Base-by-base conservation (phyloP, 2,329 filamentous ascomycete genomes). In the Trichophyton schoenleinii region DNA sequence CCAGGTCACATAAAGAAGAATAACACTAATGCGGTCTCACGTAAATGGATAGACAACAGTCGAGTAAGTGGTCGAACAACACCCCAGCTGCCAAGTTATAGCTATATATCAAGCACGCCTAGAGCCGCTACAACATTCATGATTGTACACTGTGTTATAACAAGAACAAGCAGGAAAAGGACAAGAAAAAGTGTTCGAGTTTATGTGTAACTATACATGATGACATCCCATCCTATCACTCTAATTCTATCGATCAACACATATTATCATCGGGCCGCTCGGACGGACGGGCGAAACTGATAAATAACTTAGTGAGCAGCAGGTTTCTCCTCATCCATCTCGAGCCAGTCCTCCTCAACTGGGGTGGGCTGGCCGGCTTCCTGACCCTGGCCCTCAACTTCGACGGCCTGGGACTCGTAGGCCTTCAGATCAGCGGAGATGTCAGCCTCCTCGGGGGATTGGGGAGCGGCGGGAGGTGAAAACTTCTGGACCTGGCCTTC, bases 401-500 rank as follows among this genome's bases (percentile, higher is more conserved):
- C 94, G 68, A 96, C 91, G 70, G 87, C 83, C 82, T 95, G 90
- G 74, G 79, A 83, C 84, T 97, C 92, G 83, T 99, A 99, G 74
- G 90, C 87, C 81, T 94, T 87, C 75, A 99, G 80, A 77, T 89
- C 92, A 77, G 83, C 87, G 73, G 91, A 90, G 66, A 99, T 88
- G 78, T 96, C 89, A 77, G 87, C 79, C 83, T 97, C 92, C 79
- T 97, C 94, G 74, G 94, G 94, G 41, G 91, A 95, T 73, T 83
- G 78, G 72, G 94, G 92, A 63, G 91, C 78, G 76, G 88, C 85
- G 70, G 94, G 94, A 67, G 87, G 74, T 72, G 74, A 73, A 82
- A 97, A 99, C 75, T 85, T 89, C 76, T 94, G 88, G 70, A 97
- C 94, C 70, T 95, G 88, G 74, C 89, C 91, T 69, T 92, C 87